Conservation (phyloP, 2,329 filamentous ascomycete genomes). For the Fusarium equiseti region DNA sequence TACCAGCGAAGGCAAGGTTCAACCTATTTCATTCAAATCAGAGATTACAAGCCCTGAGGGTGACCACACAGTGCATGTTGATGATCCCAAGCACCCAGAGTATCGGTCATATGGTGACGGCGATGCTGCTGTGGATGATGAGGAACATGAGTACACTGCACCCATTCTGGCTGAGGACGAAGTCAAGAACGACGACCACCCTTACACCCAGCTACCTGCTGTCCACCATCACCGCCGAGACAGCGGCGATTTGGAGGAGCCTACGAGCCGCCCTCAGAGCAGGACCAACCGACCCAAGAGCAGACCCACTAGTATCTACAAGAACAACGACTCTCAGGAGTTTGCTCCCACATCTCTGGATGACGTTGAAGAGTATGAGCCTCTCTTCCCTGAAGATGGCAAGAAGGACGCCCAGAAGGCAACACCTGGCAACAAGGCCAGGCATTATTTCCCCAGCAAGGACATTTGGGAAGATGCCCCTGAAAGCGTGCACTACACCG, state of each 20-base stretch:
- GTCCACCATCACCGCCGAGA: conserved; percentile 77
- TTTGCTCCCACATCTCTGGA: conserved; percentile 78
- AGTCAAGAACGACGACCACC: conserved; percentile 77
- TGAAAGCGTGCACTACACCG: conserved; percentile 80
- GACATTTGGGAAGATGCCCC: conserved; percentile 98
- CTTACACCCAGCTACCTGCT: conserved; percentile 80
- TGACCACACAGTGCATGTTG: conserved; percentile 78
- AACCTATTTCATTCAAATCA: conserved; percentile 46
- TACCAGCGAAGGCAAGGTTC: conserved; percentile 45
- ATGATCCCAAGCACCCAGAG: conserved; percentile 64
- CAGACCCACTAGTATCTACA: conserved; percentile 68
- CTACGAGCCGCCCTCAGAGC: conserved; percentile 74
- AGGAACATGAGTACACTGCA: conserved; percentile 73
- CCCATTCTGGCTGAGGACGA: conserved; percentile 94
- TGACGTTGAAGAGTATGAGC: conserved; percentile 94
- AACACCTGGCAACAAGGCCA: conserved; percentile 62
- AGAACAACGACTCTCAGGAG: conserved; percentile 63
- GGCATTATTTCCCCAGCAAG: conserved; percentile 87
- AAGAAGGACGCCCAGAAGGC: conserved; percentile 61
- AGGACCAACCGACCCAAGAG: conserved; percentile 54
- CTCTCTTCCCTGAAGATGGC: conserved; percentile 86
- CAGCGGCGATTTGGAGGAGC: conserved; percentile 67
- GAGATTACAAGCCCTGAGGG: conserved; percentile 59
- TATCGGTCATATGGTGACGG: conserved; percentile 54
- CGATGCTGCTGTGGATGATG: conserved; percentile 64